Evolutionary conservation across 2,329 filamentous ascomycete species (phyloP).

Genomic region (Nemania sp.): DNA sequence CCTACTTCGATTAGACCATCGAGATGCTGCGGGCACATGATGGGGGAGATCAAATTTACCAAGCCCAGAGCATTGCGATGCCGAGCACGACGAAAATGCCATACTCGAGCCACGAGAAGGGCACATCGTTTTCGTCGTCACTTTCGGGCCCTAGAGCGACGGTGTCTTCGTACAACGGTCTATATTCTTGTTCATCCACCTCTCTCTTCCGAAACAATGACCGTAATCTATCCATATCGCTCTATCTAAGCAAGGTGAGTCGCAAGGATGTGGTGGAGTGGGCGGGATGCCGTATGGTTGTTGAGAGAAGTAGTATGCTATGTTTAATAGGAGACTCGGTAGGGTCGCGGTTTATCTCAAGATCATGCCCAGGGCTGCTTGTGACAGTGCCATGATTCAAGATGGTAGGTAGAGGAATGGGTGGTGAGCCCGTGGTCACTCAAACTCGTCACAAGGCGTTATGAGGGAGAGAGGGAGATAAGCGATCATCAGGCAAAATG

Average conservation of each 20-base stretch:
- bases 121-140: constrained; percentile 45
- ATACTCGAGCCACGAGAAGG: constrained; percentile 88
- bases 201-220: constrained; percentile 43
- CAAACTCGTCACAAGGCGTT: constrained; percentile 22
- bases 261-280: not conserved
- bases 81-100: constrained; percentile 82
- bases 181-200: constrained; percentile 41
- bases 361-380: not conserved
- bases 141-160: constrained; percentile 28
- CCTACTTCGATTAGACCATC: constrained; percentile 53
- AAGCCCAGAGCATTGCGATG: constrained; percentile 95
- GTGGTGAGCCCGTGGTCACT: constrained; percentile 13
- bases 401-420: not conserved
- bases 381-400: not conserved
- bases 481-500: constrained; percentile 4
- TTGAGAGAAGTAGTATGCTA: constrained; percentile 2
- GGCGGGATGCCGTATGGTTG: not conserved
- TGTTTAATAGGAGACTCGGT: constrained; percentile 4
- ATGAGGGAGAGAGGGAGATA: constrained; percentile 15
- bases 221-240: constrained; percentile 47
- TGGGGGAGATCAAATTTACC: constrained; percentile 60
- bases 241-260: constrained; percentile 1
- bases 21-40: not conserved
- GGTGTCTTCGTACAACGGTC: constrained; percentile 40
- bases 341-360: not conserved